phyloP scores from a whole-genome alignment of 768 basidiomycete genomes.

The Phylloporus arenicola region DNA sequence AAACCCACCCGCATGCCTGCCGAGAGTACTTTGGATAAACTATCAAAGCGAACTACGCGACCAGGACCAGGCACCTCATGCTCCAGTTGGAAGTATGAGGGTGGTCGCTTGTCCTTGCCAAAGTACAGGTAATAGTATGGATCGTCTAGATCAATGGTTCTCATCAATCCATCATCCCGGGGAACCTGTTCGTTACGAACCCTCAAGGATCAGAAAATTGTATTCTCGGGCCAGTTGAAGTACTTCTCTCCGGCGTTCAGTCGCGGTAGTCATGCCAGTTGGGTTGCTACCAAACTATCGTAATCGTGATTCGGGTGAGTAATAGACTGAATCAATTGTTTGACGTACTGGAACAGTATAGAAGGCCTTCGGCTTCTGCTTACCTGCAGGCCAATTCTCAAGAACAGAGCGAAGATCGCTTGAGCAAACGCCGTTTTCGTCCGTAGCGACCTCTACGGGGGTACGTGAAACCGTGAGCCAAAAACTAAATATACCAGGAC shows the following conservation, averaged over 20 bases:
- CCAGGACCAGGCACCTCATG: conserved; percentile 60
- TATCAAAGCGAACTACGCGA: conserved; percentile 86
- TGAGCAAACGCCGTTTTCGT: conserved; percentile 64
- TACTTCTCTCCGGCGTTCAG: conserved; percentile 65
- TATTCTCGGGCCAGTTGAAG: conserved; percentile 69
- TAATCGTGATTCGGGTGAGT: not conserved
- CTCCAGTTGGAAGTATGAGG: conserved; percentile 82
- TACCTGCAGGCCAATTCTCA: conserved; percentile 66
- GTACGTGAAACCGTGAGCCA: conserved; percentile 1
- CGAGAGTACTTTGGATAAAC: conserved; percentile 77
- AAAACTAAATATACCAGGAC: conserved; percentile 8
- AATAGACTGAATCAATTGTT: conserved; percentile 2
- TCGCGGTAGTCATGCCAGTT: conserved; percentile 70
- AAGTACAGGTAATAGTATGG: conserved; percentile 79
- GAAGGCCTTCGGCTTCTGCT: conserved; percentile 68
- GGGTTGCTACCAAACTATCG: conserved; percentile 82
- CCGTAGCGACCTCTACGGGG: conserved; percentile 66
- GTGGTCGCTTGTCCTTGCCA: conserved; percentile 57
- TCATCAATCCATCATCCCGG: not conserved
- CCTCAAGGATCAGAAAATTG: conserved; percentile 82
- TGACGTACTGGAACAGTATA: conserved; percentile 71
- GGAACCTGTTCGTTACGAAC: conserved; percentile 30
- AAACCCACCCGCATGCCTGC: conserved; percentile 82
- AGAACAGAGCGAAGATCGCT: conserved; percentile 56
- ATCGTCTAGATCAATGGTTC: conserved; percentile 47